Evolutionary conservation across 805 yeast species (phyloP), one percentile per base, ranked within the genome.

Genomic region (Grigorovia transvaalensis): DNA sequence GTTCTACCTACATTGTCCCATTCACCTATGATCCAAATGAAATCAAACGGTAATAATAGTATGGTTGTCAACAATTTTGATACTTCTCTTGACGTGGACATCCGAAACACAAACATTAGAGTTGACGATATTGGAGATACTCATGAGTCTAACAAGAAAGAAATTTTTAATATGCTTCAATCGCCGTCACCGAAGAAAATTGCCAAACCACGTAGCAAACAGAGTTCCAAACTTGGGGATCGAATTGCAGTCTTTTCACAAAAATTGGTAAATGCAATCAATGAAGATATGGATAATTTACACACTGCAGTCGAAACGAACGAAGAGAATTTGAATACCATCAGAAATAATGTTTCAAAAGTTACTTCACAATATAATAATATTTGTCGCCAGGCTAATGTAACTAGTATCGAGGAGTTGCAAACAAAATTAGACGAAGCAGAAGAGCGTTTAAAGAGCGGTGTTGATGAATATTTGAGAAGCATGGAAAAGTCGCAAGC

Each of bases 401-500:
- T 48, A 41, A 19, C 27, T 17, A 15, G 42, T 27, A 17, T 27
- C 13, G 35, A 44, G 20, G 44, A 46, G 9, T 29, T 46, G 2
- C 44, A 41, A 11, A 43, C 4, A 1, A 12, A 35, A 7, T 33
- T 51, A 5, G 27, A 4, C 1, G 20, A 12, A 7, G 33, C 44
- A n/a, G 19, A 50, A 29, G 9, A 27, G 18, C 23, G 19, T 7
- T 33, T 51, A 13, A 29, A 47, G 6, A 41, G 46, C 2, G 40
- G 47, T 8, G 44, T 46, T 35, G 15, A 2, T 12, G 30, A 18
- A 38, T 50, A 56, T 19, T 47, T 52, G n/a, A 58, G 55, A 12
- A 52, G 76, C 12, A 62, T 78, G 46, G 90, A 84, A 63, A 74
- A 85, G 47, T 71, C 82, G 1, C 90, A 84, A 62, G 82, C 88